Percentiles rank a stretch among this genome's conserved stretches.
phyloP scores from a whole-genome alignment of 2,329 filamentous ascomycete genomes.

The Exophiala xenobiotica region DNA sequence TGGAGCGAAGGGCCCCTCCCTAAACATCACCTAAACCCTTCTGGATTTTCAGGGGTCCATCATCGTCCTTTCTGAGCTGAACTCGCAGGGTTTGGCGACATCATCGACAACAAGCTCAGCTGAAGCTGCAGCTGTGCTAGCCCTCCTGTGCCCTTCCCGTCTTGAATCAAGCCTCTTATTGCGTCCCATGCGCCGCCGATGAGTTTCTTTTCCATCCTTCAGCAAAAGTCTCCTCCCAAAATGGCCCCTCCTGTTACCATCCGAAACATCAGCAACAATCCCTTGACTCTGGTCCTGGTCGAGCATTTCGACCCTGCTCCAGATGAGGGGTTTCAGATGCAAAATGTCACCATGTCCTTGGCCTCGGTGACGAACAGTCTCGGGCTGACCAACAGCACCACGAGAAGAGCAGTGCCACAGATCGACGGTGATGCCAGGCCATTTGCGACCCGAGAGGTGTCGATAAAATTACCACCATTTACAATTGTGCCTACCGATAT shows the following conservation, averaged over 20 bases:
- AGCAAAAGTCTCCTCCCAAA: constrained; percentile 2
- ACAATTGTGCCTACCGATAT: constrained; percentile 63
- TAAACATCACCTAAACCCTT: neutral
- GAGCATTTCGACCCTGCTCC: constrained; percentile 66
- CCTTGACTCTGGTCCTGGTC: constrained; percentile 69
- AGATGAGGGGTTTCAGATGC: constrained; percentile 32
- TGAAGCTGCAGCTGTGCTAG: neutral
- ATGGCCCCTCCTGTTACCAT: constrained; percentile 61
- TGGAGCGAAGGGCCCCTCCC: neutral
- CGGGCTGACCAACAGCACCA: constrained; percentile 44
- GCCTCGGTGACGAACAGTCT: constrained; percentile 49
- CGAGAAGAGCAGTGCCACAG: constrained; percentile 43
- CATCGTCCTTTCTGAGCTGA: neutral
- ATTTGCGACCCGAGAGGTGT: constrained; percentile 62
- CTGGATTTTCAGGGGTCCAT: neutral
- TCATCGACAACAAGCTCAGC: neutral
- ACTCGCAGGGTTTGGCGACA: neutral
- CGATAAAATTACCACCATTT: constrained; percentile 67
- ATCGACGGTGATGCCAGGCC: constrained; percentile 58
- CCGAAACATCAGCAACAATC: constrained; percentile 75
- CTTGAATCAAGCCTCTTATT: too few species aligned
- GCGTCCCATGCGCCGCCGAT: neutral
- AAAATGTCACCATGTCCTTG: constrained; percentile 36
- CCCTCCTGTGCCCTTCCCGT: neutral
- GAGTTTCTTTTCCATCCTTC: neutral